Evolutionary conservation across 306 rosid species (phyloP), one percentile per base, ranked within the genome.

Genomic region (Vigna hirtella): DNA sequence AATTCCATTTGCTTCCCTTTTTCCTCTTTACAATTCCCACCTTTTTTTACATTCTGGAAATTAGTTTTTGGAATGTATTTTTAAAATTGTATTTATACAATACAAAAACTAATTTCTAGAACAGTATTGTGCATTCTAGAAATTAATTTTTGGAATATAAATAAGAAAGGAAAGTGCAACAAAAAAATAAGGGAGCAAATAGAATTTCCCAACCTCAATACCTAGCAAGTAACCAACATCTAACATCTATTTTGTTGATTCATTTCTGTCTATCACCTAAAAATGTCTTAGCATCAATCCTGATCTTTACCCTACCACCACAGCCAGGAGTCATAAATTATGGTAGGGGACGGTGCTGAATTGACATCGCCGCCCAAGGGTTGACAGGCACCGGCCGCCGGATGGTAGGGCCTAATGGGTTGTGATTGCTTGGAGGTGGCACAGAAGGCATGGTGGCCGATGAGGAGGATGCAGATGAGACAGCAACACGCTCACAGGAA

Each of bases 401-500:
- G 77, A 87, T 16, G 43, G 18, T 45, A 1, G 87, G 71, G 5
- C 72, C 59, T 4, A 72, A 9, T 0, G 56, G 85, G 70, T 82
- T 87, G 50, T 81, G 72, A 45, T 75, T 81, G 0, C 77, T 59
- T 0, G 74, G 75, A 9, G 72, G 62, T 0, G 34, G 61, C 3
- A 47, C 24, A 8, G 90, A 66, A 55, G 88, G 66, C 57, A 30
- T 20, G 26, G 52, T 30, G 1, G 86, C 70, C 0, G 91, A 52
- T 0, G 92, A 82, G 6, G 89, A 38, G 0, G 90, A 86, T 9
- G 97, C 47, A 0, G 89, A 86, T 8, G 97, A 80, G 57, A 84
- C 90, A 0, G 89, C 88, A 4, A 92, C 95, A 1, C 97, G 95
- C 89, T 95, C 93, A 2, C 99, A 95, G 0, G 96, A 90, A 62